Percentiles rank a stretch among this genome's conserved stretches.
phyloP scores from a whole-genome alignment of 2,329 filamentous ascomycete genomes.

The Colletotrichum karsti region DNA sequence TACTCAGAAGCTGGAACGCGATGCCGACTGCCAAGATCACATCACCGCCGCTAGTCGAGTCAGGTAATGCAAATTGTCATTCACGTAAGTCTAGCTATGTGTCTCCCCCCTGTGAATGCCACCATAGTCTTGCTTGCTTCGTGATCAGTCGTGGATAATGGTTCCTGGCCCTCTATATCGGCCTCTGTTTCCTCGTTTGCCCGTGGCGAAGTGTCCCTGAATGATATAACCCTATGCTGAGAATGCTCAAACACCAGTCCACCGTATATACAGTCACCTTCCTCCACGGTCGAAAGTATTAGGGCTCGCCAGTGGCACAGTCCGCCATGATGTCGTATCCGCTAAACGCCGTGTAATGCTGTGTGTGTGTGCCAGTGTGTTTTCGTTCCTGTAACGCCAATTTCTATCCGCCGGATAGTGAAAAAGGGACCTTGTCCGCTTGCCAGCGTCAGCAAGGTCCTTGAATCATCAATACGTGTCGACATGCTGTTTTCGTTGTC shows the following conservation, averaged over 20 bases:
- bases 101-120: neutral
- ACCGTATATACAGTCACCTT: neutral
- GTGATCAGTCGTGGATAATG: neutral
- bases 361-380: neutral
- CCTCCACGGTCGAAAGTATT: neutral
- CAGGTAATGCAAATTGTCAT: slow-evolving; percentile 3
- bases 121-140: neutral
- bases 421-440: slow-evolving; percentile 4
- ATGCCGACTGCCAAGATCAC: neutral
- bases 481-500: neutral
- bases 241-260: neutral
- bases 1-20: neutral
- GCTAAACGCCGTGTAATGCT: slow-evolving; percentile 31
- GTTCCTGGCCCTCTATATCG: neutral
- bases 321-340: neutral
- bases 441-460: neutral
- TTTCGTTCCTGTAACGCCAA: slow-evolving; percentile 16
- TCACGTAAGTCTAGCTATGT: slow-evolving; percentile 5
- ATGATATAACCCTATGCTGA: neutral
- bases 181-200: neutral
- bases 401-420: neutral
- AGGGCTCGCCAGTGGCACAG: neutral
- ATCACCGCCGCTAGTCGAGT: neutral
- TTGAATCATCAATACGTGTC: neutral
- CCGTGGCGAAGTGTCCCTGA: neutral